A percentile compares a stretch with the other conserved stretches of the same genome.
These are phyloP conservation scores for Pestalotiopsis sp. DNA, from an alignment of 2,329 filamentous ascomycete species.

Conservation along the genomic window DNA sequence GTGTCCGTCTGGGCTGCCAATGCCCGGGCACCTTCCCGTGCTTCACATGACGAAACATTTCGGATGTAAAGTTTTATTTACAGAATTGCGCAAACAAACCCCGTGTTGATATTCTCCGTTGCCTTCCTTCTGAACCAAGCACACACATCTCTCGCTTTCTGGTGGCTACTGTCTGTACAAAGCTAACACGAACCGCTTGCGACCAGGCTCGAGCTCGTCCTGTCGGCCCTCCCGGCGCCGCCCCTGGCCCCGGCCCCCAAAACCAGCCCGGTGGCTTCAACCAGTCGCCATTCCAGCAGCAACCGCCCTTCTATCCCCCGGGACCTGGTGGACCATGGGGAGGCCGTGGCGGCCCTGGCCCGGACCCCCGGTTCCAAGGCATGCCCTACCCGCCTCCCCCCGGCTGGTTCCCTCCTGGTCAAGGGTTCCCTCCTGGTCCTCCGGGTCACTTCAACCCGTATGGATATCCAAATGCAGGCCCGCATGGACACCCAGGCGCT, in stretches of 20 bases:
- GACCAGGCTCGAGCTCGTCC: slow-evolving; percentile 40
- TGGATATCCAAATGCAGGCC: slow-evolving; percentile 47
- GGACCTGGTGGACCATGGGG: slow-evolving; percentile 59
- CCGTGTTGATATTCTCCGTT: slow-evolving; percentile 98
- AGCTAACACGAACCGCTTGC: slow-evolving; percentile 27
- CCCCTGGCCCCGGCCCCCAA: slow-evolving; percentile 26
- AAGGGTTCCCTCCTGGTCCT: slow-evolving; percentile 70
- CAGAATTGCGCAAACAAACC: slow-evolving; percentile 90
- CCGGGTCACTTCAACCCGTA: slow-evolving; percentile 47
- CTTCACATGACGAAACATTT: slow-evolving; percentile 85
- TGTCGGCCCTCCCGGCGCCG: slow-evolving; percentile 25
- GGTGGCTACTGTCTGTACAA: slow-evolving; percentile 12
- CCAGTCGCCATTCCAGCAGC: slow-evolving; percentile 45
- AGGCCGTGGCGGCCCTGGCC: slow-evolving; percentile 55
- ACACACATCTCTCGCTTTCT: slow-evolving; percentile 7
- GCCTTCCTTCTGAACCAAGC: slow-evolving; percentile 95
- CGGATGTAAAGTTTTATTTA: slow-evolving; percentile 92
- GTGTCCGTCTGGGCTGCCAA: slow-evolving; percentile 14
- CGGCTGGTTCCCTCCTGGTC: slow-evolving; percentile 78
- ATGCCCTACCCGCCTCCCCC: slow-evolving; percentile 78
- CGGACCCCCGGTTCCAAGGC: slow-evolving; percentile 67
- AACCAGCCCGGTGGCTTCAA: slow-evolving; percentile 40
- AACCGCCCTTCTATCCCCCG: slow-evolving; percentile 49
- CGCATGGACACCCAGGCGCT: slow-evolving; percentile 35
- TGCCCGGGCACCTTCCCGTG: slow-evolving; percentile 17